Conservation (phyloP, 768 basidiomycete genomes). For the Panaeolus papilionaceus region DNA sequence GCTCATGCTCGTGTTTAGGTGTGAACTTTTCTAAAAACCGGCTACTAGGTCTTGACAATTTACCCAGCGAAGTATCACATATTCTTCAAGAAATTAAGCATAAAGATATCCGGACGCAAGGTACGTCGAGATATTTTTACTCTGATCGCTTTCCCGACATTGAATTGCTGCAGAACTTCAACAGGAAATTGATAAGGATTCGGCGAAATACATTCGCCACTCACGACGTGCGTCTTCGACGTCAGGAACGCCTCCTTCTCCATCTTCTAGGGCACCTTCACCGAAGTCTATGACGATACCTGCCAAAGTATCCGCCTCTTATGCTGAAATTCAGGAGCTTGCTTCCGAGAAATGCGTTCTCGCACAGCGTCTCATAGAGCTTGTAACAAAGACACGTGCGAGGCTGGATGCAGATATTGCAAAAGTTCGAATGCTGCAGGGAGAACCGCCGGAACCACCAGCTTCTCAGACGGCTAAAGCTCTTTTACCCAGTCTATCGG, state of each 20-base stretch:
- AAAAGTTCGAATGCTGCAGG: conserved; percentile 53
- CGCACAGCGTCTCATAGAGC: conserved; percentile 54
- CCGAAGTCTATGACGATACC: conserved; percentile 45
- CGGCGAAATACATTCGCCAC: conserved; percentile 56
- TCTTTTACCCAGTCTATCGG: conserved; percentile 24
- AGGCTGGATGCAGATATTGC: conserved; percentile 57
- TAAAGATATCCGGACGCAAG: conserved; percentile 50
- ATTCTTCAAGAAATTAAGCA: conserved; percentile 57
- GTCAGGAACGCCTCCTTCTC: conserved; percentile 30
- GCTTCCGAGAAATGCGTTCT: conserved; percentile 53
- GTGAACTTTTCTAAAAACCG: conserved; percentile 13
- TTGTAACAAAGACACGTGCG: conserved; percentile 52
- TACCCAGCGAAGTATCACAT: conserved; percentile 59
- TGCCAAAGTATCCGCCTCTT: conserved; percentile 50
- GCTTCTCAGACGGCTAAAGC: conserved; percentile 24
- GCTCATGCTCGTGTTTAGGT: neutral
- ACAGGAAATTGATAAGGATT: conserved; percentile 55
- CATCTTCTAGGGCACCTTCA: conserved; percentile 42
- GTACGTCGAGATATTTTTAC: conserved; percentile 32
- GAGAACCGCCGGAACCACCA: conserved; percentile 44
- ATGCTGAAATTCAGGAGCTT: conserved; percentile 51
- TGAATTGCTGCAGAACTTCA: conserved; percentile 46
- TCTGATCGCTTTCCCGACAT: conserved; percentile 4
- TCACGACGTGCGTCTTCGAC: conserved; percentile 39
- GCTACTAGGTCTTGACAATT: conserved; percentile 54